These are phyloP conservation scores for Penicillium griseofulvum DNA, from an alignment of 2,329 filamentous ascomycete genomes.

Conservation along the genomic window DNA sequence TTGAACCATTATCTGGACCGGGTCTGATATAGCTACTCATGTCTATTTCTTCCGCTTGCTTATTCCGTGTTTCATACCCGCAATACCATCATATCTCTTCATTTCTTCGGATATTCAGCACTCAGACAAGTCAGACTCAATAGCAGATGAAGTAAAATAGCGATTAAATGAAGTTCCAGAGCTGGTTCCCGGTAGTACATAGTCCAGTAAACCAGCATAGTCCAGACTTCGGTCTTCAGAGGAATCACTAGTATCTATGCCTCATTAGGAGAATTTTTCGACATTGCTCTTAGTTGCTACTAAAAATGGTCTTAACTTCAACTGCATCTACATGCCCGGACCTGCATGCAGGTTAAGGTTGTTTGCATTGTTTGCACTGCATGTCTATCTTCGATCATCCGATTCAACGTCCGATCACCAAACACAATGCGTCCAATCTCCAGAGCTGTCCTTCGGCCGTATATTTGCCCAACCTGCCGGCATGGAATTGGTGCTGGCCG, in stretches of 20 bases:
- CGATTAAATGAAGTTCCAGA: not conserved
- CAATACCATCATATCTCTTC: conserved; percentile 15
- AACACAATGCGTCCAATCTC: conserved; percentile 37
- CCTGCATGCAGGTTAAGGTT: not conserved
- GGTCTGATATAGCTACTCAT: conserved; percentile 15
- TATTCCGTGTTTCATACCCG: conserved; percentile 21
- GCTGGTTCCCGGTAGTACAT: not conserved
- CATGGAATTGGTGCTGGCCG: conserved; percentile 24
- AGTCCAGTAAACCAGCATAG: not conserved
- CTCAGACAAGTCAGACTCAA: not conserved
- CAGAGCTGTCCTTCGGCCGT: conserved; percentile 35
- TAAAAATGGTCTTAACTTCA: not conserved
- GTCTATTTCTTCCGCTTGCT: conserved; percentile 15
- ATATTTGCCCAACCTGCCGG: conserved; percentile 43
- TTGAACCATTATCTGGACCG: not conserved
- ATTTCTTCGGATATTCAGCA: not conserved
- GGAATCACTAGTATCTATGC: not conserved
- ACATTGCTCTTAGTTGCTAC: not conserved
- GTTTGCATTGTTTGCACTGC: conserved; percentile 27
- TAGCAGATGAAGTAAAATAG: too few species aligned
- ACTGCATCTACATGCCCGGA: not conserved
- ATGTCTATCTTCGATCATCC: conserved; percentile 15
- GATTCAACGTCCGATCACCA: conserved; percentile 10
- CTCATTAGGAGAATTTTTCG: not conserved
- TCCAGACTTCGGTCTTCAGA: not conserved